Evolutionary conservation across 805 yeast genomes (phyloP), one percentile per base, ranked within the genome.

Genomic region (Nakazawaea ambrosiae): DNA sequence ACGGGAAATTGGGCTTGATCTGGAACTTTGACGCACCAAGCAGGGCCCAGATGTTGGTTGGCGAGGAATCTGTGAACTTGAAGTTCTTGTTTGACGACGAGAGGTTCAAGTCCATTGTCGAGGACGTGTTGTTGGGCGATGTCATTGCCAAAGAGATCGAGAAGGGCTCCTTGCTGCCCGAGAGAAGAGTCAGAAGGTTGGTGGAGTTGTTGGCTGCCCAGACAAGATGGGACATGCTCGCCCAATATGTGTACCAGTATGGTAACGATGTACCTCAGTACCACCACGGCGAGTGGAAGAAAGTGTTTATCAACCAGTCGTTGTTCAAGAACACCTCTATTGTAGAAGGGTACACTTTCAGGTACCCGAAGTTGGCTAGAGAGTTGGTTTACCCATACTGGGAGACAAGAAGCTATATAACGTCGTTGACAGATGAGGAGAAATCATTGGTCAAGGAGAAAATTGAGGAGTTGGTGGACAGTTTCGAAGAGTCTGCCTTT

Each of bases 241-340:
- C 39, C 7, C 25, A 31, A 15, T 39, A 39, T 23, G 31, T 39
- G 11, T 31, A 33, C 22, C 28, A 49, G 4, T 55, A 47, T 40
- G 79, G 72, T 43, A 43, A 27, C 4, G 52, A 51, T 3, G 78
- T 76, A 20, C 83, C 84, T 5, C 82, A 77, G 53, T 77, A 73
- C 45, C 61, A 78, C 31, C 62, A 54, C 20, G 66, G 61, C 12
- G 44, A 46, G 10, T 77, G 83, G 83, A 60, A 61, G 39, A 31
- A 55, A 2, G 57, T 60, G 1, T 61, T 75, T 29, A 9, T 31
- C 4, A 34, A 34, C 30, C 54, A 58, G 39, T 45, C 48, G 10
- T 43, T 47, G 40, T 73, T 75, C 45, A 44, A 50, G 15, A 47
- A 54, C 0, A 11, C 37, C 15, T 60, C 66, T 1, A 42, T 47